phyloP scores from a whole-genome alignment of 768 basidiomycete species.

The Kwoniella dendrophila region DNA sequence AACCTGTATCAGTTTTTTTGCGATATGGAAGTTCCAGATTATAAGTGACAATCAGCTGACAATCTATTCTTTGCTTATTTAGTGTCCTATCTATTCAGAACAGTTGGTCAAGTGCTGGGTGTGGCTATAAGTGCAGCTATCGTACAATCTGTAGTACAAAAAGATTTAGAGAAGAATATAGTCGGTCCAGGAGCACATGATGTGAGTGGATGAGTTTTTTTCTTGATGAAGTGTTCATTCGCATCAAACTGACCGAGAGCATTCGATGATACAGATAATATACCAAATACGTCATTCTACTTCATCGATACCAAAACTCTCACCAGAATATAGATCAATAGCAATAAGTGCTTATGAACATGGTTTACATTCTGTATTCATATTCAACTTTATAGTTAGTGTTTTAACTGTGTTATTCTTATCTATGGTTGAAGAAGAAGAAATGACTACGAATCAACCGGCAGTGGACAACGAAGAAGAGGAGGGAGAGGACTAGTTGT shows the following conservation, averaged over 20 bases:
- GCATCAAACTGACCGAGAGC: neutral
- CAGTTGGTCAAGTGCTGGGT: slow-evolving; percentile 92
- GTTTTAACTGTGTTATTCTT: slow-evolving; percentile 34
- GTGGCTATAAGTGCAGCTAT: slow-evolving; percentile 85
- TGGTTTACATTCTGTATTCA: slow-evolving; percentile 48
- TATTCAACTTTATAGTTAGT: slow-evolving; percentile 42
- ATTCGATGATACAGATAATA: no score
- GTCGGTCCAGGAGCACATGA: slow-evolving; percentile 69
- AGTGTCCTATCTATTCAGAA: slow-evolving; percentile 94
- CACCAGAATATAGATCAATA: slow-evolving; percentile 19
- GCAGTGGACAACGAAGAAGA: neutral
- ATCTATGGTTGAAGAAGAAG: slow-evolving; percentile 42
- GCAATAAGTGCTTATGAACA: slow-evolving; percentile 47
- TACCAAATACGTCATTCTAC: slow-evolving; percentile 51
- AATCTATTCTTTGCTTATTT: neutral
- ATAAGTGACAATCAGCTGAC: no score
- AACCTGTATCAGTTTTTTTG: neutral
- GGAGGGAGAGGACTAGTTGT: neutral
- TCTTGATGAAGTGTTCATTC: slow-evolving; percentile 2
- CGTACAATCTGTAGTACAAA: slow-evolving; percentile 74
- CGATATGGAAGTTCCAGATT: no score
- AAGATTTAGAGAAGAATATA: slow-evolving; percentile 72
- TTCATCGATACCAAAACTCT: slow-evolving; percentile 45
- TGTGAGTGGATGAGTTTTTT: slow-evolving; percentile 6
- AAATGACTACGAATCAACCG: slow-evolving; percentile 20